Base-by-base conservation (phyloP, 805 yeast genomes). In the Ogataea zsoltii region DNA sequence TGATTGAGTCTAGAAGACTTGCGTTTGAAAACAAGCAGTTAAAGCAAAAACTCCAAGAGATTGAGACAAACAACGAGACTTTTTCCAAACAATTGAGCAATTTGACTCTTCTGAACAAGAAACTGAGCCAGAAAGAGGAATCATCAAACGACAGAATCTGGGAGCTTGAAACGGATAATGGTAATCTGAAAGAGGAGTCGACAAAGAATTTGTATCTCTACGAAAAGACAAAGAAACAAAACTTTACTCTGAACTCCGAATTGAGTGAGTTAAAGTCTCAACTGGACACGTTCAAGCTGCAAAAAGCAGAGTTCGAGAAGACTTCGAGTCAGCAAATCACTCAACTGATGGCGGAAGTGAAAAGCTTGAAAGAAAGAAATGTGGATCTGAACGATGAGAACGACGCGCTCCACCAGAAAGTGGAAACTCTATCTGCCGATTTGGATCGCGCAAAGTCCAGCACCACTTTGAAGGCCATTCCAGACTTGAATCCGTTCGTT, bases 351-450 rank as follows among this genome's bases (percentile, higher is more conserved):
- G 55, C 60, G 25, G 82, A 82, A 45, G 54, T 80, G 7, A 65
- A 64, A 23, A 80, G 74, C 14, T 65, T 83, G 46, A 79, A 74
- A 53, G 62, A 61, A 3, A 74, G 78, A 38, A 77, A 84, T 38
- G 74, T 73, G 26, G 83, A 78, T 38, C 66, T 85, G 49, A 85
- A 85, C 59, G 85, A 83, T 55, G 90, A 83, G 57, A 85, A 85
- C 62, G 86, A 82, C 51, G 69, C 70, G 17, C 67, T 84, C 44
- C 79, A 56, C 61, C 68, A 49, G 69, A 74, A 61, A 53, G 68
- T 57, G 54, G 57, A 44, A 50, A 53, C 33, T 23, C 26, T 61
- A 26, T 34, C 38, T 12, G 17, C 44, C 2, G 39, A 39, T 3
- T 25, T 40, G 16, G 60, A 46, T 44, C 45, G 21, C 14, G 50